Evolutionary conservation across 2,329 filamentous ascomycete genomes (phyloP), one percentile per base, ranked within the genome.

Genomic region (Gyromitra esculenta): DNA sequence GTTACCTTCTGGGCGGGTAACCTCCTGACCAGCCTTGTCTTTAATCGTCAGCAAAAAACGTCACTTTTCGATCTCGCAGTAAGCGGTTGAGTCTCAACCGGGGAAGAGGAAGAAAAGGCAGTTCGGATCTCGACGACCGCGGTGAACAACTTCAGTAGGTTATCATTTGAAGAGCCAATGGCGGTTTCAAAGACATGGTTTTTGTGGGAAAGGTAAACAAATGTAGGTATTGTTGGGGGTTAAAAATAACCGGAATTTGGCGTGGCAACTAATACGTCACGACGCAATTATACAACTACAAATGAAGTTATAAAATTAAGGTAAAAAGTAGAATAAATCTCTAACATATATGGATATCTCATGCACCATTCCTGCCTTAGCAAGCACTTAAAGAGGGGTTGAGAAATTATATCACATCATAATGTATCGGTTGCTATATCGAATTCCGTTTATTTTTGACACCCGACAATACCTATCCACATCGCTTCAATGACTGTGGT

Each of bases 31-130:
- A 54, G 72, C 25, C 66, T 11, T 7, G 31, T 71, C 65, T 57
- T 56, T 21, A 75, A 75, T 75, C 65, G 48, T 71, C 39, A 71
- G 71, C 65, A 71, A 63, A 71, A 39, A 74, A 74, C 72, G 72
- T 74, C 65, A 48, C 65, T 41, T 41, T 50, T 48, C 64, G 71
- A 74, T 74, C 56, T 15, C 31, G 43, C 39, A 48, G 59, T 8
- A 13, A 63, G 50, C 21, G 60, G 69, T 64, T 56, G 57, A 45
- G 72, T 74, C 72, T 64, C 50, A 64, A 52, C 62, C 63, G 63
- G 63, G 56, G 63, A 68, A 71, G 25, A 21, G 66, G 65, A 74
- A 56, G 48, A 39, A 57, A 65, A 48, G 48, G 25, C 50, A 75
- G 37, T 37, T 39, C 59, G 57, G 65, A 64, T 71, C 57, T 43